Conservation (phyloP, 2,329 filamentous ascomycete genomes). For the Aspergillus ochraceus region DNA sequence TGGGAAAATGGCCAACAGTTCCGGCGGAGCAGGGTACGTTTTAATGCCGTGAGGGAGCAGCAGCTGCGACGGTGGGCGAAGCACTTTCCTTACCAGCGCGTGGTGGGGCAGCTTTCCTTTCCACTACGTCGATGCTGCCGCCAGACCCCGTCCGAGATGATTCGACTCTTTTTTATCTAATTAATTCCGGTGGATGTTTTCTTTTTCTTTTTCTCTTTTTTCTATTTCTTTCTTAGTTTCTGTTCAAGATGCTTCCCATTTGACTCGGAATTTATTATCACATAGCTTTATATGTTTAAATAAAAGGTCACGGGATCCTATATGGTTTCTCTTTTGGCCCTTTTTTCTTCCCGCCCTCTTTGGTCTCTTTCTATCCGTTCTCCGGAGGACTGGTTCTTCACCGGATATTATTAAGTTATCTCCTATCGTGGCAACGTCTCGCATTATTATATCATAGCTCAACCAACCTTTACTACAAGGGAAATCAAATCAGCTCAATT, state of each 20-base stretch:
- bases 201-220: not conserved
- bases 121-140: conserved; percentile 18
- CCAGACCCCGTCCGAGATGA: conserved; percentile 2
- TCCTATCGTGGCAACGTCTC: conserved; percentile 7
- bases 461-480: not conserved
- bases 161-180: not conserved
- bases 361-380: not conserved
- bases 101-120: conserved; percentile 16
- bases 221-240: not conserved
- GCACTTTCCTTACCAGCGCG: not conserved
- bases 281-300: too few relatives aligned
- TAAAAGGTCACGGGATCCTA: too few relatives aligned
- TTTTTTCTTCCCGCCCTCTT: not conserved
- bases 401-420: not conserved
- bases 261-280: too few relatives aligned
- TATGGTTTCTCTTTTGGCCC: not conserved
- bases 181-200: not conserved
- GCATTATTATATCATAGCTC: conserved; percentile 11
- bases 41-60: conserved; percentile 24
- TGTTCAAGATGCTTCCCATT: too few relatives aligned
- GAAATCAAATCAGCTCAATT: not conserved
- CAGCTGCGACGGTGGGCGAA: not conserved
- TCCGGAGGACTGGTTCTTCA: not conserved
- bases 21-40: conserved; percentile 37
- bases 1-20: conserved; percentile 24